A percentile compares a stretch with the other conserved stretches of the same genome.
phyloP scores from a whole-genome alignment of 352 stramenopile genomes.

The Phytophthora kernoviae region DNA sequence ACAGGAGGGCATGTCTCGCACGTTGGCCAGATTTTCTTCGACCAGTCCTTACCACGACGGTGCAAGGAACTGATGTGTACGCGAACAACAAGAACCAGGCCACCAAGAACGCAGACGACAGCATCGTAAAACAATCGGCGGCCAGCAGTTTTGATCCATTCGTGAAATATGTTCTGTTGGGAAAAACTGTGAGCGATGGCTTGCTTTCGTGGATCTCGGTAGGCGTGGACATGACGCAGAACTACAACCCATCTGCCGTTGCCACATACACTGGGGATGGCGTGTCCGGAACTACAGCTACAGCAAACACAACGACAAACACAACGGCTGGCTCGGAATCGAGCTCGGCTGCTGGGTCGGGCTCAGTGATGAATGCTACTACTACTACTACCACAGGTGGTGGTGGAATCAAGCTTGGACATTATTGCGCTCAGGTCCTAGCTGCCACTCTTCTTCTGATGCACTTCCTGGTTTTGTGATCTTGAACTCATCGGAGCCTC shows the following conservation, averaged over 20 bases:
- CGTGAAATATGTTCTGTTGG: constrained; percentile 15
- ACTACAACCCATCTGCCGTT: constrained; percentile 3
- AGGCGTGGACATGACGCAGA: constrained; percentile 21
- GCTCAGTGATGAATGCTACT: constrained; percentile 1
- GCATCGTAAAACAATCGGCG: constrained; percentile 13
- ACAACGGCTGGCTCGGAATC: background rate
- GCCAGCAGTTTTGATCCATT: constrained; percentile 24
- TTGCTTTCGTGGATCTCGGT: constrained; percentile 31
- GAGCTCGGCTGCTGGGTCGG: constrained; percentile 1
- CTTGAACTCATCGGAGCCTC: too few relatives aligned
- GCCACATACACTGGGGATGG: constrained; percentile 9
- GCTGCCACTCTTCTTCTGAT: constrained; percentile 1
- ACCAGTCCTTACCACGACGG: constrained; percentile 25
- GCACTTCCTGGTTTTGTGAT: constrained; percentile 2
- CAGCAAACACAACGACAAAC: background rate
- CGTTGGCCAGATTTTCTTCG: constrained; percentile 31
- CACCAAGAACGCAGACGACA: constrained; percentile 24
- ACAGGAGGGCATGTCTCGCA: constrained; percentile 18
- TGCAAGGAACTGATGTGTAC: constrained; percentile 25
- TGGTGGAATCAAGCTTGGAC: constrained; percentile 1
- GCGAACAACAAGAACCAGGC: constrained; percentile 11
- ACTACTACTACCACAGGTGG: constrained; percentile 13
- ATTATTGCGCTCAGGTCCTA: background rate
- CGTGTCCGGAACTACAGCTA: constrained; percentile 4
- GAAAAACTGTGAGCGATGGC: constrained; percentile 15